Percentiles rank a stretch among this genome's conserved stretches.
Conservation (phyloP, 1,139 yeast genomes). For the Debaryomyces udenii region DNA sequence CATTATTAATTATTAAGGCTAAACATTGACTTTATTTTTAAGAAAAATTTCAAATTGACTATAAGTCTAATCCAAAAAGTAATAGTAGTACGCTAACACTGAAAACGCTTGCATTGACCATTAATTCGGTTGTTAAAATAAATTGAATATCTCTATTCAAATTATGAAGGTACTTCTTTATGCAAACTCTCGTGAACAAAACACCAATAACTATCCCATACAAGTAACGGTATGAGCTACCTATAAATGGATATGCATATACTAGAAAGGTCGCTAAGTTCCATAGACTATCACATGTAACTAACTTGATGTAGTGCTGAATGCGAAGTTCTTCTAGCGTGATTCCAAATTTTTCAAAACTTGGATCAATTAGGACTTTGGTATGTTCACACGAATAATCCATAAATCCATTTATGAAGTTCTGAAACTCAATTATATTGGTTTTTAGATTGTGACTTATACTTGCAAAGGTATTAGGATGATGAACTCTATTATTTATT, state of each 20-base stretch:
- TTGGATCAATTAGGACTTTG: conserved; percentile 18
- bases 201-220: background rate
- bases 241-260: conserved; percentile 6
- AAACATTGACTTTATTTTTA: too few species aligned
- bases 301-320: background rate
- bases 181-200: conserved; percentile 14
- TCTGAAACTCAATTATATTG: background rate
- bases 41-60: background rate
- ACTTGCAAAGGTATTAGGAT: background rate
- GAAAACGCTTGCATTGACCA: conserved; percentile 14
- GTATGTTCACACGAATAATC: background rate
- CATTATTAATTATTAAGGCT: background rate
- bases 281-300: background rate
- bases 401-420: background rate
- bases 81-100: background rate
- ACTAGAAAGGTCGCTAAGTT: background rate
- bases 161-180: conserved; percentile 18
- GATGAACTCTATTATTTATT: conserved; percentile 5
- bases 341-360: conserved; percentile 18
- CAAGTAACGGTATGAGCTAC: conserved; percentile 1
- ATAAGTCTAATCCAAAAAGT: background rate
- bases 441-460: background rate
- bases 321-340: conserved; percentile 2
- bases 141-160: conserved; percentile 8
- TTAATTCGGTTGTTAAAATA: conserved; percentile 13